Conservation (phyloP, 1,284 basidiomycete species). For the Taiwanofungus camphoratus region DNA sequence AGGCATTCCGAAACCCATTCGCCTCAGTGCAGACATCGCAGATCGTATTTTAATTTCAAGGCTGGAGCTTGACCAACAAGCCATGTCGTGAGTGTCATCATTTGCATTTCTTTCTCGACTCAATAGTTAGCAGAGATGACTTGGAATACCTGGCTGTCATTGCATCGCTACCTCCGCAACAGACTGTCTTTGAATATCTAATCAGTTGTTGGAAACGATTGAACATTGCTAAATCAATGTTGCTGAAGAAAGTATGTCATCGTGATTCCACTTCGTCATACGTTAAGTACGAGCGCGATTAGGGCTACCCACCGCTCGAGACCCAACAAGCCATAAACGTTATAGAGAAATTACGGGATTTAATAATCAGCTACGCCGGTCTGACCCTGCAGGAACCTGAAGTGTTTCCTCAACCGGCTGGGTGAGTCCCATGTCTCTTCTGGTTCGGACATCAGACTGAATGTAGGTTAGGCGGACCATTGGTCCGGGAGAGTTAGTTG, state of each 20-base stretch:
- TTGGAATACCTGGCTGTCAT: constrained; percentile 74
- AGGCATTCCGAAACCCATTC: constrained; percentile 18
- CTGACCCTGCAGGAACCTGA: constrained; percentile 87
- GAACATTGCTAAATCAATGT: constrained; percentile 48
- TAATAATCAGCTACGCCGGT: constrained; percentile 89
- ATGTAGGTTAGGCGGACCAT: constrained; percentile 21
- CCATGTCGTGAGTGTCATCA: constrained; percentile 56
- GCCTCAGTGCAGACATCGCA: constrained; percentile 51
- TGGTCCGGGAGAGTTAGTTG: constrained; percentile 75
- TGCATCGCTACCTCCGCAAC: constrained; percentile 69
- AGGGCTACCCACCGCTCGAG: constrained; percentile 63
- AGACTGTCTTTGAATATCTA: constrained; percentile 90
- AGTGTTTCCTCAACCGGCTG: constrained; percentile 88
- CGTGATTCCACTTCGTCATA: neutral
- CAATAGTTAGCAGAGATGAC: constrained; percentile 56
- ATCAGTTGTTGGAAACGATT: constrained; percentile 88
- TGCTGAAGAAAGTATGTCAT: constrained; percentile 54
- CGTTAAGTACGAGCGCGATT: constrained; percentile 6
- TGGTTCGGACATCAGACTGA: neutral
- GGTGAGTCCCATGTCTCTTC: constrained; percentile 38
- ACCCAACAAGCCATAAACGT: constrained; percentile 53
- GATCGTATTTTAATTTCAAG: constrained; percentile 86
- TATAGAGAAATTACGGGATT: constrained; percentile 69
- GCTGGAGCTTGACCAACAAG: constrained; percentile 74
- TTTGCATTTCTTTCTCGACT: neutral